Conservation (phyloP, 2,329 filamentous ascomycete genomes). For the Epichloe scottii region DNA sequence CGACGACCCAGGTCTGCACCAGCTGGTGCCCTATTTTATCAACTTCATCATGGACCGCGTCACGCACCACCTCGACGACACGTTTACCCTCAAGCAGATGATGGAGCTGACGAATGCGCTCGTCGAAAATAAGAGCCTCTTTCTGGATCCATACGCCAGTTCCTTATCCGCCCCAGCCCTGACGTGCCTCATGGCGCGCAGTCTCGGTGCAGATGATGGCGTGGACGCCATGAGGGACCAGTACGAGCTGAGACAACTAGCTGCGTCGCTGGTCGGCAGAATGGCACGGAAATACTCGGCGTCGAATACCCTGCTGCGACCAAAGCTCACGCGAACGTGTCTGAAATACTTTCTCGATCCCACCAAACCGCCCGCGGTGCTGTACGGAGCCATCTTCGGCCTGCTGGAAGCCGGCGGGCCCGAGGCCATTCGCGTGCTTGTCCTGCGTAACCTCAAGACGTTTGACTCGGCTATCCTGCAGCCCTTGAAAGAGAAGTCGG, state of each 20-base stretch:
- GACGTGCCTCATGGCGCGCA: slow-evolving; percentile 72
- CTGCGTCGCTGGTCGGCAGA: slow-evolving; percentile 66
- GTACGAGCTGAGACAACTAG: slow-evolving; percentile 72
- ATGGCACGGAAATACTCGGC: slow-evolving; percentile 73
- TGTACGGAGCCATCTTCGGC: slow-evolving; percentile 80
- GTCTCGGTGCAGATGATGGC: slow-evolving; percentile 51
- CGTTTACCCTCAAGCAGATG: slow-evolving; percentile 81
- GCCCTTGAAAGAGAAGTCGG: slow-evolving; percentile 39
- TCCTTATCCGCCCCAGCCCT: slow-evolving; percentile 73
- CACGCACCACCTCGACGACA: slow-evolving; percentile 81
- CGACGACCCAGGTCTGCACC: slow-evolving; percentile 85
- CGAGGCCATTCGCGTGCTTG: slow-evolving; percentile 43
- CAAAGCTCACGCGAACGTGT: slow-evolving; percentile 83
- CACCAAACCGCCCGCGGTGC: slow-evolving; percentile 65
- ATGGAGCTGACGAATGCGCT: slow-evolving; percentile 81
- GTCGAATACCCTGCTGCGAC: slow-evolving; percentile 69
- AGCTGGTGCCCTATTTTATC: slow-evolving; percentile 91
- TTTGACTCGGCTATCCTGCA: slow-evolving; percentile 42
- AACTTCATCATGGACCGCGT: slow-evolving; percentile 94
- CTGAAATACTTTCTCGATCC: slow-evolving; percentile 87
- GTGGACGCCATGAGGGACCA: slow-evolving; percentile 45
- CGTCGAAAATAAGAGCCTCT: slow-evolving; percentile 71
- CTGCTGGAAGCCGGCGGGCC: slow-evolving; percentile 63
- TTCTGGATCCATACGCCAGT: slow-evolving; percentile 49
- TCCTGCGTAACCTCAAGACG: slow-evolving; percentile 41